Evolutionary conservation across 805 yeast genomes (phyloP).

Genomic region (Monosporozyma aerobia): DNA sequence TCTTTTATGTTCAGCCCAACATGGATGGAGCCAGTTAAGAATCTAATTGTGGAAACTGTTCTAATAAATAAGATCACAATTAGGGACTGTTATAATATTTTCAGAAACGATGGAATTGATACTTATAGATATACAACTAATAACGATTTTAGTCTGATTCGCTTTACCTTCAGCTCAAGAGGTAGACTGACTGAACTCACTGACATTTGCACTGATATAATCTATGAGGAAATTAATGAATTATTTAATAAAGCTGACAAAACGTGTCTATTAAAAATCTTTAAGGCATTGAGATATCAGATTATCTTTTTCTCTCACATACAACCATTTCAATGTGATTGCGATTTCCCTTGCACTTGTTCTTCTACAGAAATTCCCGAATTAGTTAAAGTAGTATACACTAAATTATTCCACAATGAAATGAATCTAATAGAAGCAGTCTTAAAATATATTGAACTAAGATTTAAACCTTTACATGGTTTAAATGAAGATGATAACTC

Average conservation of each 20-base stretch:
- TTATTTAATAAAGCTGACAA: neutral
- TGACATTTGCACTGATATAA: neutral
- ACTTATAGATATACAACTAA: neutral
- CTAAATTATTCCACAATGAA: neutral
- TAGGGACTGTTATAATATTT: neutral
- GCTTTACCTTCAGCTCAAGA: neutral
- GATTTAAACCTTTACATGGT: neutral
- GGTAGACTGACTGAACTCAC: neutral
- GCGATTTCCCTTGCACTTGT: neutral
- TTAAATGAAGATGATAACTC: neutral
- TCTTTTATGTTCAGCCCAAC: neutral
- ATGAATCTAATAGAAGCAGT: neutral
- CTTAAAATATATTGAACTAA: neutral
- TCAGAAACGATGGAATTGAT: neutral
- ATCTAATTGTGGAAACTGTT: neutral
- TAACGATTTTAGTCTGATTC: neutral
- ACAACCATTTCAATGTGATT: neutral
- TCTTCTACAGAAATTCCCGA: neutral
- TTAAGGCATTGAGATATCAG: neutral
- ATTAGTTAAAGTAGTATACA: neutral
- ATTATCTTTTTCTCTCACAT: neutral
- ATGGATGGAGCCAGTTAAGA: neutral
- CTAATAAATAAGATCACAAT: neutral
- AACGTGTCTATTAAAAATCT: neutral
- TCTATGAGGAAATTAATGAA: neutral